Percentiles rank a stretch among this genome's conserved stretches.
Conservation (phyloP, 1,139 yeast species). For the Sugiyamaella sp. region DNA sequence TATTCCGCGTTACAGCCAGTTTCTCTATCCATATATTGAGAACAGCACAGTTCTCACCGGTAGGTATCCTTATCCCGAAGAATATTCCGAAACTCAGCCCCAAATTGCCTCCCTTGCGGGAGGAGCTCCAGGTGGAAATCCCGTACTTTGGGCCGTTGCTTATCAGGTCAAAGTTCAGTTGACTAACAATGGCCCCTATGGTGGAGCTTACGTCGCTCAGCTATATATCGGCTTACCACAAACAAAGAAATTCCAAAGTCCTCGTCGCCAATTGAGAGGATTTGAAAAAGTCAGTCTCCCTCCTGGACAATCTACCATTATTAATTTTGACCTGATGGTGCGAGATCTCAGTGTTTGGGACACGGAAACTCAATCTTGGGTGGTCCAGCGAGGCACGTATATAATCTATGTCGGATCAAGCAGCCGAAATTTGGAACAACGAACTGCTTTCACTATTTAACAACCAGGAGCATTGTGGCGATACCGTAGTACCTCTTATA, state of each 20-base stretch:
- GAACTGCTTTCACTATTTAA: constrained; percentile 41
- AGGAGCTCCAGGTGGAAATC: constrained; percentile 59
- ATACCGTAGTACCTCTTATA: too few species aligned
- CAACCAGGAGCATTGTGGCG: too few species aligned
- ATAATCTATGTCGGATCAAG: constrained; percentile 57
- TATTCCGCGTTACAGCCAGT: constrained; percentile 28
- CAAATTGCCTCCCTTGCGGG: constrained; percentile 53
- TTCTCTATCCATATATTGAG: constrained; percentile 39
- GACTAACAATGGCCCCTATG: constrained; percentile 53
- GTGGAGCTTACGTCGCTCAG: constrained; percentile 60
- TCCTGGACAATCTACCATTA: constrained; percentile 47
- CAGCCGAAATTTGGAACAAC: constrained; percentile 54
- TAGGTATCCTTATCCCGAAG: constrained; percentile 57
- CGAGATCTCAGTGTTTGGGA: constrained; percentile 67
- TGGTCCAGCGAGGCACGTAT: constrained; percentile 61
- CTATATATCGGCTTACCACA: constrained; percentile 60
- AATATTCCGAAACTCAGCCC: constrained; percentile 49
- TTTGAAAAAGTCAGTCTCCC: constrained; percentile 58
- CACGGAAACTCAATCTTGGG: constrained; percentile 61
- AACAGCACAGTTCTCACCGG: constrained; percentile 28
- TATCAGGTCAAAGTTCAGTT: constrained; percentile 54
- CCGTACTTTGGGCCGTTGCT: constrained; percentile 48
- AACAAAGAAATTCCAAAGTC: constrained; percentile 45
- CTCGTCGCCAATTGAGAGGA: constrained; percentile 59
- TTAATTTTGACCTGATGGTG: constrained; percentile 53